Conservation (phyloP, 2,329 filamentous ascomycete genomes). For the Teratosphaeria pseudoeucalypti region DNA sequence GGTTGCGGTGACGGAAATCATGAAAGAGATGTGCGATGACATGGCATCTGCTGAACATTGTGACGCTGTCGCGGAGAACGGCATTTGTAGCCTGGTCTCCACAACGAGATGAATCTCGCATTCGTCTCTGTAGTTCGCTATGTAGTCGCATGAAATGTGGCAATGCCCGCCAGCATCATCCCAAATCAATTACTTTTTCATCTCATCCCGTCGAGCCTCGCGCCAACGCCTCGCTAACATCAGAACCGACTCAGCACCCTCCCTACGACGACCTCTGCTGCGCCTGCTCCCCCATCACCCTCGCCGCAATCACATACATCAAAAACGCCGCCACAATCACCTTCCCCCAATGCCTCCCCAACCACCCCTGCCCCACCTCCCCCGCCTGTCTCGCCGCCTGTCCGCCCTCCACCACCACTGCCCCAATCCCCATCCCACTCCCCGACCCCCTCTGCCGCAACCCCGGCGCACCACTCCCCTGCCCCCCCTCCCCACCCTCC, state of each 20-base stretch:
- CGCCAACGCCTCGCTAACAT: slow-evolving; percentile 17
- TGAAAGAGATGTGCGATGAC: not conserved
- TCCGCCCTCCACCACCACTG: slow-evolving; percentile 66
- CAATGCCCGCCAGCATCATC: not conserved
- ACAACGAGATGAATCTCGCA: slow-evolving; percentile 6
- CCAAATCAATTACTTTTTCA: not conserved
- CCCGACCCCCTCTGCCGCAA: slow-evolving; percentile 53
- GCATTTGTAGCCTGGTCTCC: slow-evolving; percentile 29
- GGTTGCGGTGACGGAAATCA: slow-evolving; percentile 2
- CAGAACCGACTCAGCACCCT: not conserved
- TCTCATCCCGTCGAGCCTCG: not conserved
- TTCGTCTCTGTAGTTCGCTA: not conserved
- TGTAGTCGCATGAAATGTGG: slow-evolving; percentile 2
- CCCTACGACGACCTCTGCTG: not conserved
- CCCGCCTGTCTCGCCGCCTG: slow-evolving; percentile 66
- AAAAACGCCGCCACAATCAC: slow-evolving; percentile 62
- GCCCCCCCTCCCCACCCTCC: slow-evolving; percentile 5
- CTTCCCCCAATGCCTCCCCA: slow-evolving; percentile 67
- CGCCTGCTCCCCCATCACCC: slow-evolving; percentile 44
- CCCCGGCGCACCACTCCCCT: slow-evolving; percentile 51
- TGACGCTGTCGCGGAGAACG: slow-evolving; percentile 31
- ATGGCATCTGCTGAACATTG: slow-evolving; percentile 18
- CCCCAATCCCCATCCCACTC: slow-evolving; percentile 44
- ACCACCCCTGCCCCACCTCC: slow-evolving; percentile 73
- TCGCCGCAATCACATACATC: slow-evolving; percentile 70